Percentiles rank a stretch among this genome's conserved stretches.
Evolutionary conservation across 257 asterid species (phyloP).

Genomic region (Solanum etuberosum): DNA sequence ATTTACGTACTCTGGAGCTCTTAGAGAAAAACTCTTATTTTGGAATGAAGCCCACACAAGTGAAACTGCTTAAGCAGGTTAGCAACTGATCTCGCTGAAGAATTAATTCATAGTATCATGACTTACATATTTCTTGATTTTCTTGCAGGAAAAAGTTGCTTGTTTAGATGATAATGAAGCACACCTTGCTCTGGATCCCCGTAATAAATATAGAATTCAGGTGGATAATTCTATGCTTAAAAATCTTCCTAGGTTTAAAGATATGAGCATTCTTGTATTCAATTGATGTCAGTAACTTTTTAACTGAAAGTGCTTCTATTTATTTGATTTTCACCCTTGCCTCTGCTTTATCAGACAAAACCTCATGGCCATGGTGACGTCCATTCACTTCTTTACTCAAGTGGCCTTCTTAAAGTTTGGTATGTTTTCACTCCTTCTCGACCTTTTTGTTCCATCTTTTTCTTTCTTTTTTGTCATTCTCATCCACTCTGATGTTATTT

Average conservation of each 20-base stretch:
- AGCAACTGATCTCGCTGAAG: slow-evolving; percentile 3
- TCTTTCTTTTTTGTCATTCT: not conserved
- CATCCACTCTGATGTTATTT: not conserved
- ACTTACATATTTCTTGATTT: slow-evolving; percentile 7
- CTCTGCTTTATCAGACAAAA: slow-evolving; percentile 52
- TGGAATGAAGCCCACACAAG: slow-evolving; percentile 91
- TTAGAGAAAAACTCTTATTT: slow-evolving; percentile 71
- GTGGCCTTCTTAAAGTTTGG: slow-evolving; percentile 87
- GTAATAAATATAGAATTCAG: slow-evolving; percentile 75
- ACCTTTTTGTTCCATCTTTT: not conserved
- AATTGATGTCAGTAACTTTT: not conserved
- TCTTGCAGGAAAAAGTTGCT: slow-evolving; percentile 94
- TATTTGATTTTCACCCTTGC: not conserved
- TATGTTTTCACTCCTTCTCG: slow-evolving; percentile 15
- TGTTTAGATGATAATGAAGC: slow-evolving; percentile 97
- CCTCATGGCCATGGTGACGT: slow-evolving; percentile 99
- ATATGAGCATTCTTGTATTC: not conserved
- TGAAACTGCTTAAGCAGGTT: slow-evolving; percentile 89
- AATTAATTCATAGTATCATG: not conserved
- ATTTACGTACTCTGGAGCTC: slow-evolving; percentile 60
- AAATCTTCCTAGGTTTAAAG: not conserved
- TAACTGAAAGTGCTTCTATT: not conserved
- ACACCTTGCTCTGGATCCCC: slow-evolving; percentile 78
- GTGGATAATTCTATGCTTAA: slow-evolving; percentile 17
- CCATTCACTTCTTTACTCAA: slow-evolving; percentile 90